Percentiles rank a stretch among this genome's conserved stretches.
phyloP scores from a whole-genome alignment of 2,329 filamentous ascomycete genomes.

The Clathrospora elynae region DNA sequence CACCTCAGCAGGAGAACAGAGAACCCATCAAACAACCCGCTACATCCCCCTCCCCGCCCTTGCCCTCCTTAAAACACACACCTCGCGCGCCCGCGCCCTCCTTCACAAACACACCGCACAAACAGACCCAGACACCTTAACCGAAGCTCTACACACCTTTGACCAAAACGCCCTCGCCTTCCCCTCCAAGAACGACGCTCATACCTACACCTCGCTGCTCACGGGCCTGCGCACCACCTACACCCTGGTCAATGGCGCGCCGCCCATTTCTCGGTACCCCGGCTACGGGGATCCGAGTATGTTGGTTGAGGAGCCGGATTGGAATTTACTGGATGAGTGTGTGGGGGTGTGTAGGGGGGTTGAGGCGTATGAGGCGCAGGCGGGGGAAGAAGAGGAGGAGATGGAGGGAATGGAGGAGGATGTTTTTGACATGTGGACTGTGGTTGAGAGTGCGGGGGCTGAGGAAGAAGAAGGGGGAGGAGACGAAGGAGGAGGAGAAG shows the following conservation, averaged over 20 bases:
- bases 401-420: conserved; percentile 3
- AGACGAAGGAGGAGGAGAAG: background rate
- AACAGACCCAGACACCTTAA: background rate
- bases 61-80: conserved; percentile 31
- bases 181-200: background rate
- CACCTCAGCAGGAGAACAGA: background rate
- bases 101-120: background rate
- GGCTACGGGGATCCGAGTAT: conserved; percentile 19
- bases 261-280: conserved; percentile 15
- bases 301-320: conserved; percentile 1
- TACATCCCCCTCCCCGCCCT: conserved; percentile 35
- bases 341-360: conserved; percentile 18
- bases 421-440: conserved; percentile 28
- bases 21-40: background rate
- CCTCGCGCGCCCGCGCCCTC: conserved; percentile 15
- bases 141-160: conserved; percentile 2
- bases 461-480: background rate
- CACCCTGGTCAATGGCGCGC: conserved; percentile 19
- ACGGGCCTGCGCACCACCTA: conserved; percentile 6
- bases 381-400: conserved; percentile 4
- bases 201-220: background rate
- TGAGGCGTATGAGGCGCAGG: conserved; percentile 20
- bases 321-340: conserved; percentile 26
- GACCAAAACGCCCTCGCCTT: conserved; percentile 1
- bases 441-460: conserved; percentile 7